Evolutionary conservation across 176 grass and related monocot species (phyloP).

Genomic region (Oryza officinalis): DNA sequence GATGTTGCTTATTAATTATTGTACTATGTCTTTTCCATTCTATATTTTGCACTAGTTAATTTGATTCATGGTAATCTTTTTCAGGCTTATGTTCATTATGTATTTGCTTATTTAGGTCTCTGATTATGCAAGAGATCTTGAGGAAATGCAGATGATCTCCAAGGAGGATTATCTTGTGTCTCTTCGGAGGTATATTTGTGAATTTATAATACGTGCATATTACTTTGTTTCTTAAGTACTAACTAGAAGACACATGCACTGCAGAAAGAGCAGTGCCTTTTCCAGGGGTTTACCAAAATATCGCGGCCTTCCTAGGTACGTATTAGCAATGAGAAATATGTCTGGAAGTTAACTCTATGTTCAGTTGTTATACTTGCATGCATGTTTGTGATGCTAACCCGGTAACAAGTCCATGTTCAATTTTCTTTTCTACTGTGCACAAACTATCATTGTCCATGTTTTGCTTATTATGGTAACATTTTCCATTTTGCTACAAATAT

Average conservation of each 20-base stretch:
- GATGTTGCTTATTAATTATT: background rate
- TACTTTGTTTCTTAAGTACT: constrained; percentile 48
- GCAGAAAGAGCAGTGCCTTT: constrained; percentile 99
- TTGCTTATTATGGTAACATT: background rate
- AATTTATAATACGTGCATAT: constrained; percentile 14
- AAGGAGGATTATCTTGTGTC: constrained; percentile 99
- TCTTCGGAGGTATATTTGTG: constrained; percentile 82
- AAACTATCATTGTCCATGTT: background rate
- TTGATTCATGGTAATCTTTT: constrained; percentile 18
- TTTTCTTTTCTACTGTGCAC: background rate
- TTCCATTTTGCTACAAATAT: background rate
- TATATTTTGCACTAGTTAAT: constrained; percentile 11
- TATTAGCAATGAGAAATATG: constrained; percentile 20
- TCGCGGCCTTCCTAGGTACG: constrained; percentile 84
- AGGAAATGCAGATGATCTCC: constrained; percentile 97
- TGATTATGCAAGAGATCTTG: constrained; percentile 99
- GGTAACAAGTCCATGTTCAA: background rate
- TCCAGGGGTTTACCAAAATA: constrained; percentile 96
- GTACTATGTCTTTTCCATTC: constrained; percentile 14
- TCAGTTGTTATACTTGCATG: background rate
- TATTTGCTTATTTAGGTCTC: constrained; percentile 73
- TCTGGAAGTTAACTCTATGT: background rate
- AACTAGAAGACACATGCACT: constrained; percentile 27
- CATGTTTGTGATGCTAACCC: constrained; percentile 8
- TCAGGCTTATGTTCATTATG: constrained; percentile 36